Percentiles rank a stretch among this genome's conserved stretches.
phyloP scores from a whole-genome alignment of 1,284 basidiomycete species.

The Mycosarcoma mackinlayi region DNA sequence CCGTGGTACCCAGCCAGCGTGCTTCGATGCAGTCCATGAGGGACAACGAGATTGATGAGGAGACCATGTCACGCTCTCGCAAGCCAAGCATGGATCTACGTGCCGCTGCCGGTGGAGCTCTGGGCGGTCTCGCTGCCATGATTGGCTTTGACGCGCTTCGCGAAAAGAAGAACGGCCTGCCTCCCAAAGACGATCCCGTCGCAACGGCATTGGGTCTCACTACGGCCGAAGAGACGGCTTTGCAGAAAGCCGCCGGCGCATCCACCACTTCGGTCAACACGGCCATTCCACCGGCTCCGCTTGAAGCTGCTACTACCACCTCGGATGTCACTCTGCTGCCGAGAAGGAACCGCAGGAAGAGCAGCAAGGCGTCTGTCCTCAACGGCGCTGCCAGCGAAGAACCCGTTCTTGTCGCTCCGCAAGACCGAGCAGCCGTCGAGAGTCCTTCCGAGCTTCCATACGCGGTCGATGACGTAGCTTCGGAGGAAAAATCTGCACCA shows the following conservation, averaged over 20 bases:
- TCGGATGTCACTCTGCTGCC: constrained; percentile 22
- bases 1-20: constrained; percentile 41
- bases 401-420: constrained; percentile 1
- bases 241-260: constrained; percentile 13
- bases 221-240: constrained; percentile 4
- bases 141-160: constrained; percentile 47
- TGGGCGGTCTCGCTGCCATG: constrained; percentile 50
- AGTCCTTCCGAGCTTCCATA: constrained; percentile 42
- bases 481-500: constrained; percentile 2
- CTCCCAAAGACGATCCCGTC: constrained; percentile 33
- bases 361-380: constrained; percentile 24
- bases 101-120: constrained; percentile 45
- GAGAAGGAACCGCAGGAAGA: constrained; percentile 20
- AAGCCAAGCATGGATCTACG: constrained; percentile 46
- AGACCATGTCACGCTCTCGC: constrained; percentile 34
- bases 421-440: not conserved
- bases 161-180: constrained; percentile 41
- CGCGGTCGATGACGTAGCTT: constrained; percentile 25
- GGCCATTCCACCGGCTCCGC: constrained; percentile 6
- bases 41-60: constrained; percentile 42
- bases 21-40: constrained; percentile 44
- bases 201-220: constrained; percentile 21
- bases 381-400: constrained; percentile 7
- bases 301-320: constrained; percentile 3
- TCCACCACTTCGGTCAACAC: constrained; percentile 26